Evolutionary conservation across 805 yeast genomes (phyloP).

Genomic region (Ogataea zsoltii): DNA sequence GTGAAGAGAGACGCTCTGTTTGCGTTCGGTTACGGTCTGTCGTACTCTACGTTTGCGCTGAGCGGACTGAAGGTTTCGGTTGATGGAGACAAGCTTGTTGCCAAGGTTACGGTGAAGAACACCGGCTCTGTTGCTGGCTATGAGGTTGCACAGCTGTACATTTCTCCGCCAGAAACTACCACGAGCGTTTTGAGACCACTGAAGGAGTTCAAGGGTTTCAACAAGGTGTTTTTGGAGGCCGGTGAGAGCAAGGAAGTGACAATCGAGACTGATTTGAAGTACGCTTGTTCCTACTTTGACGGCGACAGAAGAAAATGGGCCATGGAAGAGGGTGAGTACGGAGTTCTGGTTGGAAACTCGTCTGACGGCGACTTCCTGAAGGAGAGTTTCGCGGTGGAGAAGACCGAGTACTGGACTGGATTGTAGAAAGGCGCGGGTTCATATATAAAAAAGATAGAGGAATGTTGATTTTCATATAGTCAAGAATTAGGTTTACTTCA

Average conservation of each 20-base stretch:
- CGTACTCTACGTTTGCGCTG: constrained; percentile 54
- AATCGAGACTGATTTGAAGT: constrained; percentile 44
- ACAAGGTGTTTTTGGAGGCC: constrained; percentile 46
- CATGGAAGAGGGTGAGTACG: constrained; percentile 51
- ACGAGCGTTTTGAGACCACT: constrained; percentile 45
- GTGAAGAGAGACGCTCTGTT: constrained; percentile 46
- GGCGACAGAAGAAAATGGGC: constrained; percentile 51
- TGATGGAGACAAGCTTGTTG: constrained; percentile 22
- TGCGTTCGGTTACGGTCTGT: constrained; percentile 66
- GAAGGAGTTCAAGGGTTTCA: constrained; percentile 62
- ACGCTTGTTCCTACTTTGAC: constrained; percentile 57
- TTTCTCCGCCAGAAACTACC: constrained; percentile 40
- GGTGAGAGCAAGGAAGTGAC: constrained; percentile 43
- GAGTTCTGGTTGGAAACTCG: constrained; percentile 46
- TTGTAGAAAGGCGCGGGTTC: not conserved
- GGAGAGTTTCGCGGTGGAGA: not conserved
- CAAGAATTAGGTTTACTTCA: too few species aligned
- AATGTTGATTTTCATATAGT: too few species aligned
- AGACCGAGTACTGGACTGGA: constrained; percentile 2
- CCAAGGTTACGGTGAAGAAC: constrained; percentile 45
- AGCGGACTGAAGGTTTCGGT: constrained; percentile 39
- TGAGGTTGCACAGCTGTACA: constrained; percentile 58
- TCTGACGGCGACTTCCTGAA: constrained; percentile 14
- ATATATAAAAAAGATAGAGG: not conserved
- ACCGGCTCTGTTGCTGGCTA: constrained; percentile 50